Base-by-base conservation (phyloP, 2,329 filamentous ascomycete species). In the Coniochaeta ligniaria region DNA sequence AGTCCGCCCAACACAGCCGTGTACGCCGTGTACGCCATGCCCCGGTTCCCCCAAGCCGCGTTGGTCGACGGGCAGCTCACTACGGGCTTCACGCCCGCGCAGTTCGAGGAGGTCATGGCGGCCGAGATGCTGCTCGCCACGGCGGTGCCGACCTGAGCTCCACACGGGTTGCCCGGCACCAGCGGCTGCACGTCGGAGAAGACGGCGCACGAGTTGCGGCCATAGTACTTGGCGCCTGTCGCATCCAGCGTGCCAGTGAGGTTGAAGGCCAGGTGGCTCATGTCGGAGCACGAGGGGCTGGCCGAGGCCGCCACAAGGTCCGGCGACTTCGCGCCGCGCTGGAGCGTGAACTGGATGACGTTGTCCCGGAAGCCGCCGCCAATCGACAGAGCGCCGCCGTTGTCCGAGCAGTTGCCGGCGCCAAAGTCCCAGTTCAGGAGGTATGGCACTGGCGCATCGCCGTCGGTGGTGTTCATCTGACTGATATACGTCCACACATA, bases 301-400 rank as follows among this genome's bases (percentile, higher is more conserved):
- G 59, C 20, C 38, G 61, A 59, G 6, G 56, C 61, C 17, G 64
- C 59, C 28, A 66, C 63, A 20, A 60, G 59, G 60, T 64, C 62
- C 60, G 54, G 60, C 14, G n/a, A 26, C 14, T 59, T 60, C 6
- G 58, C 65, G 31, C 61, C 61, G 16, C 56, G 59, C 41, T 63
- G 59, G 60, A 64, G 63, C 7, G 61, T 58, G 54, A 67, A 65
- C 33, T 31, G 28, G 28, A 66, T 47, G 31, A 14, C 1, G 22
- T 11, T 60, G 26, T 20, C 14, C 8, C 22, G 43, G 14, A 11
- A 47, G 12, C 36, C 33, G 16, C 28, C 35, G 11, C 17, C n/a
- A n/a, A 58, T 36, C 38, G 24, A 2, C 5, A 38, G 33, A 3
- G 54, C n/a, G n/a, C 36, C 54, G n/a, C 11, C 22, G 43, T 47